Conservation (phyloP, 345 rosid species). For the Lagerstroemia speciosa region DNA sequence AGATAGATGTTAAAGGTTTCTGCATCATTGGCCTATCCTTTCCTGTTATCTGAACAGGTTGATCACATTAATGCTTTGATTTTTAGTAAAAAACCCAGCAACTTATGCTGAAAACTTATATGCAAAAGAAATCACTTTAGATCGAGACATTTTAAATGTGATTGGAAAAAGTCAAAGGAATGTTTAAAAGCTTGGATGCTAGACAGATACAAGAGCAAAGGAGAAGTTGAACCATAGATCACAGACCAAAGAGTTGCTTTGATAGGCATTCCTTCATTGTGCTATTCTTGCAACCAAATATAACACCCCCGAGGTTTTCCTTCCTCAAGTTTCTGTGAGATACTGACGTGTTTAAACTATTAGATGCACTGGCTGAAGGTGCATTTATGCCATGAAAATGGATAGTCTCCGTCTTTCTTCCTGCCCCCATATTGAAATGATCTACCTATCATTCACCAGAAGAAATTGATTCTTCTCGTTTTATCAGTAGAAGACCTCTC, state of each 20-base stretch:
- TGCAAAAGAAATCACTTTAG: background rate
- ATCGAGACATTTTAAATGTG: background rate
- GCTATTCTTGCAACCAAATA: conserved; percentile 56
- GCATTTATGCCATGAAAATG: background rate
- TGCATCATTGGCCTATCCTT: background rate
- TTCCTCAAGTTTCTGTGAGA: conserved; percentile 38
- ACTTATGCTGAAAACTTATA: background rate
- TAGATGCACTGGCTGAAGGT: background rate
- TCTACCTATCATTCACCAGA: background rate
- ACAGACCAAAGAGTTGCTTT: conserved; percentile 60
- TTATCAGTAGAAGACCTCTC: background rate
- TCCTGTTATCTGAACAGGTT: background rate
- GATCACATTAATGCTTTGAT: background rate
- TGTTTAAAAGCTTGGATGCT: background rate
- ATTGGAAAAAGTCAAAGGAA: background rate
- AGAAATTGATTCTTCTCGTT: background rate
- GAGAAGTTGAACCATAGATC: conserved; percentile 8
- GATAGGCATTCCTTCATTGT: conserved; percentile 53
- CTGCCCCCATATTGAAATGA: conserved; percentile 3
- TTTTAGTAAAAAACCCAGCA: background rate
- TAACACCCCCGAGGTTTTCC: conserved; percentile 54
- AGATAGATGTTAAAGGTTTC: background rate
- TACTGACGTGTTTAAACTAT: background rate
- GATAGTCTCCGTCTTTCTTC: background rate
- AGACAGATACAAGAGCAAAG: background rate